phyloP scores from a whole-genome alignment of 768 basidiomycete genomes.

The Tephrocybe sp. region DNA sequence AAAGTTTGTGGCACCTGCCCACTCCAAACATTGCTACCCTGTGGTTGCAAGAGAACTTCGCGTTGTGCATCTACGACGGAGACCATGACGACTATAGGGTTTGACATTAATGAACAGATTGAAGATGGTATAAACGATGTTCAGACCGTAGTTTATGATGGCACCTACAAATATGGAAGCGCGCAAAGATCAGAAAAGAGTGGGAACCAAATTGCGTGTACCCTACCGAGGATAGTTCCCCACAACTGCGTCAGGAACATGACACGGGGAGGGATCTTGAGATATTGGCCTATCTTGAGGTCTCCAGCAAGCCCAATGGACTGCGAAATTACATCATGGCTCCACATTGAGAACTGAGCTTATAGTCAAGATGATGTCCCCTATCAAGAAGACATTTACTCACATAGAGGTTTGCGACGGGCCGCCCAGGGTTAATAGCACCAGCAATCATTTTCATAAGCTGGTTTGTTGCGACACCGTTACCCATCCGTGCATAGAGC shows the following conservation, averaged over 20 bases:
- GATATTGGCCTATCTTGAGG: constrained; percentile 71
- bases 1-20: constrained; percentile 49
- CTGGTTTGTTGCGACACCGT: constrained; percentile 56
- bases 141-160: constrained; percentile 35
- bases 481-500: constrained; percentile 58
- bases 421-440: constrained; percentile 57
- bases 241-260: constrained; percentile 53
- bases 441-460: constrained; percentile 67
- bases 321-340: constrained; percentile 55
- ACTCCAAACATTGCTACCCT: constrained; percentile 62
- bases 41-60: constrained; percentile 46
- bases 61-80: constrained; percentile 52
- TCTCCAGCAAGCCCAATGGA: constrained; percentile 53
- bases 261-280: constrained; percentile 24
- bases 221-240: constrained; percentile 55
- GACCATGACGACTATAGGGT: constrained; percentile 49
- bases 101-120: not conserved
- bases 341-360: constrained; percentile 63
- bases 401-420: constrained; percentile 70
- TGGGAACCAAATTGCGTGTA: not conserved
- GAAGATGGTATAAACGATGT: not conserved
- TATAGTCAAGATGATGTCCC: not conserved
- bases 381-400: constrained; percentile 12
- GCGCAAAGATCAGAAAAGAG: not conserved
- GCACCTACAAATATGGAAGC: constrained; percentile 24